phyloP scores from a whole-genome alignment of 2,329 filamentous ascomycete genomes.

The Pseudogymnoascus sp. region DNA sequence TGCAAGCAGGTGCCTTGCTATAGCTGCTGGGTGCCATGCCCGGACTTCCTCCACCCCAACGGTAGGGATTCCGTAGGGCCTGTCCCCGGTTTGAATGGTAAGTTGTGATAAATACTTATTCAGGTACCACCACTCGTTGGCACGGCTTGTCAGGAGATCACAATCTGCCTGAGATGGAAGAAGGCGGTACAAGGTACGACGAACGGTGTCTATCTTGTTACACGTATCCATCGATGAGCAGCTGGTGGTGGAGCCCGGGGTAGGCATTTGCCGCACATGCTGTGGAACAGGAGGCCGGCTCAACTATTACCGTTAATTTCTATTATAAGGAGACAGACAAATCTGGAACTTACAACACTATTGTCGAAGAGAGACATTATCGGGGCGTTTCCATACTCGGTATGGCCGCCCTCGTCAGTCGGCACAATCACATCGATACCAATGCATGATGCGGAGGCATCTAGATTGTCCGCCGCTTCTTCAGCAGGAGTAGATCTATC shows the following conservation, averaged over 20 bases:
- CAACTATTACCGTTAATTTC: slow-evolving; percentile 2
- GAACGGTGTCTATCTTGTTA: slow-evolving; percentile 23
- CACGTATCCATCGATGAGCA: slow-evolving; percentile 15
- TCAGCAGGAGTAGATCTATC: neutral
- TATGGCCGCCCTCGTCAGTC: slow-evolving; percentile 13
- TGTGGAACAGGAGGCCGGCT: slow-evolving; percentile 2
- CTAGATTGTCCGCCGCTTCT: neutral
- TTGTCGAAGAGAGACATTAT: slow-evolving; percentile 28
- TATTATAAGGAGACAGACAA: neutral
- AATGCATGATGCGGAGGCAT: slow-evolving; percentile 19
- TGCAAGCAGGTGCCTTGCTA: slow-evolving; percentile 24
- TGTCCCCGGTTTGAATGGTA: slow-evolving; percentile 9
- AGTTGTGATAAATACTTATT: slow-evolving; percentile 20
- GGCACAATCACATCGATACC: slow-evolving; percentile 25
- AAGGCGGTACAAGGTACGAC: slow-evolving; percentile 24
- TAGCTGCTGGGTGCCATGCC: slow-evolving; percentile 21
- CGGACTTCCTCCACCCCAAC: slow-evolving; percentile 22
- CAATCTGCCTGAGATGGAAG: slow-evolving; percentile 25
- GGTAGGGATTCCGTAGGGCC: slow-evolving; percentile 4
- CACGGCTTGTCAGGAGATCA: slow-evolving; percentile 20
- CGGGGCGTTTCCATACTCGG: slow-evolving; percentile 17
- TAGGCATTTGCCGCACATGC: slow-evolving; percentile 15
- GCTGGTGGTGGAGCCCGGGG: slow-evolving; percentile 18
- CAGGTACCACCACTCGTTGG: slow-evolving; percentile 23
- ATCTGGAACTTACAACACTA: slow-evolving; percentile 20